phyloP scores from a whole-genome alignment of 2,329 filamentous ascomycete genomes.

The Colletotrichum orchidophilum region DNA sequence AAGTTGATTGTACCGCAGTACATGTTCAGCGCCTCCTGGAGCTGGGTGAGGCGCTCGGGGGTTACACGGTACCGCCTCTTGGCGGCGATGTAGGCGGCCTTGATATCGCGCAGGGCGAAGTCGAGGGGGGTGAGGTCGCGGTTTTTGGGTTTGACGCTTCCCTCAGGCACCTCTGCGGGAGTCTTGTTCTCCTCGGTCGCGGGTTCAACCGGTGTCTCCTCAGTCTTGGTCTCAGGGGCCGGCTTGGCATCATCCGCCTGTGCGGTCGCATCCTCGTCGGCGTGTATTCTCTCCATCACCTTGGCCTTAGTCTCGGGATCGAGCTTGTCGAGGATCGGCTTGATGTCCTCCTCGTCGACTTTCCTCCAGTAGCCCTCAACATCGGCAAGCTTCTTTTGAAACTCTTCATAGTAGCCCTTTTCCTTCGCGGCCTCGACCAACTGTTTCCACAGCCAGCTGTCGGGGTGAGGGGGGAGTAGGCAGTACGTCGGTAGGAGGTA shows the following conservation, averaged over 20 bases:
- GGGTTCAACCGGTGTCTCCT: conserved; percentile 30
- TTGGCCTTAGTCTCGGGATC: conserved; percentile 70
- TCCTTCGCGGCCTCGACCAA: conserved; percentile 81
- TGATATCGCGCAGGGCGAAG: conserved; percentile 76
- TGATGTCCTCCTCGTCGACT: conserved; percentile 82
- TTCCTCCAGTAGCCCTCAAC: conserved; percentile 84
- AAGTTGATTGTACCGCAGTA: conserved; percentile 91
- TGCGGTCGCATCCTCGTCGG: conserved; percentile 35
- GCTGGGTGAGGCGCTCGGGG: conserved; percentile 72
- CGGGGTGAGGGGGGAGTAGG: conserved; percentile 90
- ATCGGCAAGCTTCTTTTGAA: conserved; percentile 76
- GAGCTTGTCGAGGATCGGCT: conserved; percentile 71
- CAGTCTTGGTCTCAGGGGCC: conserved; percentile 36
- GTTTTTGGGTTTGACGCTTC: conserved; percentile 48
- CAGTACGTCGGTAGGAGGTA: conserved; percentile 95
- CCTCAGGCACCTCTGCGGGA: conserved; percentile 31
- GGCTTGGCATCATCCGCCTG: conserved; percentile 38
- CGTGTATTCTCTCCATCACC: conserved; percentile 70
- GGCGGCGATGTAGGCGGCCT: conserved; percentile 81
- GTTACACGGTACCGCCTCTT: conserved; percentile 88
- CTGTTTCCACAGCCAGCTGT: conserved; percentile 84
- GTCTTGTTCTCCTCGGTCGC: conserved; percentile 30
- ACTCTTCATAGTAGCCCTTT: conserved; percentile 75
- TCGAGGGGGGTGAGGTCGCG: conserved; percentile 64
- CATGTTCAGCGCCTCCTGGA: conserved; percentile 77